phyloP scores from a whole-genome alignment of 331 rosid species.

The Malus hybrid region DNA sequence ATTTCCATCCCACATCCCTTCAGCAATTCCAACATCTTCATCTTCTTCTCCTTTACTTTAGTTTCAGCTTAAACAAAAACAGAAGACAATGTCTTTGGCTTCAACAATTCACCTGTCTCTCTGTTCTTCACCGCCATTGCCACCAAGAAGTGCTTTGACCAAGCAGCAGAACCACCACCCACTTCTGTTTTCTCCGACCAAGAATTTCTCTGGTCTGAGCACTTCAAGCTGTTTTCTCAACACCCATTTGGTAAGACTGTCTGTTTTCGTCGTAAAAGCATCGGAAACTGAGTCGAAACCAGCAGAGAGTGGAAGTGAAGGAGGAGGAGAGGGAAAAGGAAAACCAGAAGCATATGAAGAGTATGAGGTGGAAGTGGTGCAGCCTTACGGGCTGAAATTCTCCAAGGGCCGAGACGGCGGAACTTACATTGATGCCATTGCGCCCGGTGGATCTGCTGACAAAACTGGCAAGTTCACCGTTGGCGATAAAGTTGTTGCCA shows the following conservation, averaged over 20 bases:
- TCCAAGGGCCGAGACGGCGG: slow-evolving; percentile 81
- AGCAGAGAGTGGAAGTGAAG: slow-evolving; percentile 26
- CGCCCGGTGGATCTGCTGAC: slow-evolving; percentile 82
- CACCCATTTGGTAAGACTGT: slow-evolving; percentile 29
- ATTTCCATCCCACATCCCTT: background rate
- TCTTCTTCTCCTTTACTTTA: background rate
- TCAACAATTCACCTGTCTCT: slow-evolving; percentile 49
- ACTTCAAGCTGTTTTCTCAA: slow-evolving; percentile 23
- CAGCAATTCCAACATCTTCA: background rate
- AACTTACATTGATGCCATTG: slow-evolving; percentile 96
- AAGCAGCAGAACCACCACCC: background rate
- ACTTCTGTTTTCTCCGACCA: slow-evolving; percentile 23
- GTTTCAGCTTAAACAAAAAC: background rate
- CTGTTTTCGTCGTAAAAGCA: slow-evolving; percentile 39
- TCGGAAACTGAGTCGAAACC: slow-evolving; percentile 49
- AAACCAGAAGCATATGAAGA: slow-evolving; percentile 45
- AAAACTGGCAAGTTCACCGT: slow-evolving; percentile 60
- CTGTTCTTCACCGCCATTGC: slow-evolving; percentile 44
- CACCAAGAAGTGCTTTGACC: slow-evolving; percentile 29
- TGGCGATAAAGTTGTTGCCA: slow-evolving; percentile 92
- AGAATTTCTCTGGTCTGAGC: slow-evolving; percentile 17
- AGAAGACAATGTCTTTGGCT: slow-evolving; percentile 54
- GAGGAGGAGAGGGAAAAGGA: slow-evolving; percentile 18
- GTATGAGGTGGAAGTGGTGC: slow-evolving; percentile 75
- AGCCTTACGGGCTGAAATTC: slow-evolving; percentile 83